These are phyloP conservation scores for Cyathus striatus DNA, from an alignment of 768 basidiomycete species.

Conservation along the genomic window DNA sequence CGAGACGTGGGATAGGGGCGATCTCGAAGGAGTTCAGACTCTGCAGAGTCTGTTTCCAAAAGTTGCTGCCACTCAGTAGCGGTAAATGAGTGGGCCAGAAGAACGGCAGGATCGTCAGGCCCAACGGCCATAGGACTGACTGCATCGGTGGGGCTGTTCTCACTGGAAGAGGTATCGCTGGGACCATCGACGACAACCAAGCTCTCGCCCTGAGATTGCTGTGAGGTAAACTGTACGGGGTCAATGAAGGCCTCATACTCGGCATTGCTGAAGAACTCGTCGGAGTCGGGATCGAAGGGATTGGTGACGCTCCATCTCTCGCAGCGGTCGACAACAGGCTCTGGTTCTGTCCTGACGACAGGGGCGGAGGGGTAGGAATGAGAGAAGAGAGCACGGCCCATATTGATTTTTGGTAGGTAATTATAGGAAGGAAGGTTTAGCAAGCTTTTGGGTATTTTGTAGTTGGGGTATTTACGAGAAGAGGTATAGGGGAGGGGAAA, in stretches of 20 bases:
- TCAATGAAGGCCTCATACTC: slow-evolving; percentile 65
- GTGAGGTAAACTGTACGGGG: too few relatives aligned
- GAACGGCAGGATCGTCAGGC: too few relatives aligned
- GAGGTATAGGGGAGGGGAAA: slow-evolving; percentile 8
- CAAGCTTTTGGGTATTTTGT: slow-evolving; percentile 3
- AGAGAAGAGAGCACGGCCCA: slow-evolving; percentile 63
- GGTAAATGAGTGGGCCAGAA: slow-evolving; percentile 10
- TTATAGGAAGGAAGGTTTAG: slow-evolving; percentile 10
- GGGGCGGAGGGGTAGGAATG: slow-evolving; percentile 32
- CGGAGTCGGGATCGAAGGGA: slow-evolving; percentile 76
- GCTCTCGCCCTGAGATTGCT: too few relatives aligned
- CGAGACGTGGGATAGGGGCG: too few relatives aligned
- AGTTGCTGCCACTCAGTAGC: slow-evolving; percentile 15
- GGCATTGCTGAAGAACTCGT: slow-evolving; percentile 63
- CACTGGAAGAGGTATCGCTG: slow-evolving; percentile 33
- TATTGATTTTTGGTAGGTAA: slow-evolving; percentile 19
- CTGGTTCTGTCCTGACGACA: slow-evolving; percentile 40
- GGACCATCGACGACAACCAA: slow-evolving; percentile 21
- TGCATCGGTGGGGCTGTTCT: slow-evolving; percentile 38
- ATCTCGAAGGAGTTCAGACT: slow-evolving; percentile 1
- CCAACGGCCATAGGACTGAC: slow-evolving; percentile 45
- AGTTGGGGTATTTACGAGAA: slow-evolving; percentile 20
- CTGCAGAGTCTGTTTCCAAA: slow-evolving; percentile 6
- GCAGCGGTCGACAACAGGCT: slow-evolving; percentile 29
- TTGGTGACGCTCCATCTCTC: slow-evolving; percentile 63